These are phyloP conservation scores for Pleurozium schreberi DNA, from an alignment of 225 moss, liverwort and hornwort species.

Conservation along the genomic window DNA sequence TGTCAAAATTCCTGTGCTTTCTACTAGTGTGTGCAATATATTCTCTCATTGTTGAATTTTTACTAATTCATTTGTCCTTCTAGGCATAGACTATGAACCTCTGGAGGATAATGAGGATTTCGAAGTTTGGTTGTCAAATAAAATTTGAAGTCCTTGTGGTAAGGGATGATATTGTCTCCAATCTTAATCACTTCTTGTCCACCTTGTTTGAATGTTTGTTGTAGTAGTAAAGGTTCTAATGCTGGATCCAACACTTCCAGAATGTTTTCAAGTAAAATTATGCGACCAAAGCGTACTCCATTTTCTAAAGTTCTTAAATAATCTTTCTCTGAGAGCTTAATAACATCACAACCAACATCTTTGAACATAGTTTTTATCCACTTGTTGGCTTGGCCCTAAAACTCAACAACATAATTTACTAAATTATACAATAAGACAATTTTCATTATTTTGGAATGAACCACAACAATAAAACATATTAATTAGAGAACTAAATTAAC, in stretches of 20 bases:
- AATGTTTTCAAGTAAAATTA: slow-evolving; percentile 67
- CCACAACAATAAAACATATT: not conserved
- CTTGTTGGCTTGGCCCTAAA: slow-evolving; percentile 83
- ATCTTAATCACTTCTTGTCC: slow-evolving; percentile 94
- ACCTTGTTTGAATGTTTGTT: slow-evolving; percentile 79
- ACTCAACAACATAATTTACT: not conserved
- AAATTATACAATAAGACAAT: not conserved
- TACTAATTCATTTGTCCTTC: not conserved
- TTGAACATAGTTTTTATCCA: slow-evolving; percentile 96
- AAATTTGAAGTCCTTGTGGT: slow-evolving; percentile 77
- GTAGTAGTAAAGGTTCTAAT: slow-evolving; percentile 70
- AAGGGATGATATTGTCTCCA: slow-evolving; percentile 88
- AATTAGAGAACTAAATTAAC: too few relatives aligned
- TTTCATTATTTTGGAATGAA: not conserved
- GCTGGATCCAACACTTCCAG: slow-evolving; percentile 77
- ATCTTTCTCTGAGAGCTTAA: slow-evolving; percentile 71
- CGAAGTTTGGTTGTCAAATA: slow-evolving; percentile 81
- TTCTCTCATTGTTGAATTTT: not conserved
- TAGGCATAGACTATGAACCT: not conserved
- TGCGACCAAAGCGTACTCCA: slow-evolving; percentile 68
- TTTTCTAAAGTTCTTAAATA: slow-evolving; percentile 84
- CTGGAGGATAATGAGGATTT: slow-evolving; percentile 79
- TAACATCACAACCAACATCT: slow-evolving; percentile 79
- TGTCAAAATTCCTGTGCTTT: too few relatives aligned
- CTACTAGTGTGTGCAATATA: too few relatives aligned